Percentiles rank a stretch among this genome's conserved stretches.
Conservation (phyloP, 2,329 filamentous ascomycete species). For the Teratosphaeriaceae sp. region DNA sequence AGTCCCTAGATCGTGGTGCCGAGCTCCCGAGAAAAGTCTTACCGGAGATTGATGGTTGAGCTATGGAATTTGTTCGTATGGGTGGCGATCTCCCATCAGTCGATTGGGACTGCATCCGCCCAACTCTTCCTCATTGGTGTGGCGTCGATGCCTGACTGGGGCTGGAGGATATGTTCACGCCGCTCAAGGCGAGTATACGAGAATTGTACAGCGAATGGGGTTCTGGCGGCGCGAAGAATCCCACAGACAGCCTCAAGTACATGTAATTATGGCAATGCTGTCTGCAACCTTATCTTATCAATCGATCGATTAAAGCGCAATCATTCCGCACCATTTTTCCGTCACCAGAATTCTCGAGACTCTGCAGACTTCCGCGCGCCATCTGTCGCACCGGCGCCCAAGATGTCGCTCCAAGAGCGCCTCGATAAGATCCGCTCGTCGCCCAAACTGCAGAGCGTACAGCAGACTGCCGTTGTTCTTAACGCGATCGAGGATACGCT, state of each 20-base stretch:
- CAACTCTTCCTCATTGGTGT: too few relatives aligned
- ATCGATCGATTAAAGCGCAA: not conserved
- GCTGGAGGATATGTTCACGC: too few relatives aligned
- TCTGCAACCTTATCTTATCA: not conserved
- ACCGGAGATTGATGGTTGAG: too few relatives aligned
- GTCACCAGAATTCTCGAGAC: not conserved
- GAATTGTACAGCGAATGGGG: too few relatives aligned
- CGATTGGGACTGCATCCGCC: too few relatives aligned
- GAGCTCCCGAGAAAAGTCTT: too few relatives aligned
- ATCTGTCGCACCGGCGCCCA: not conserved
- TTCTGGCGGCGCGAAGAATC: too few relatives aligned
- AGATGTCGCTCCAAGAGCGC: constrained; percentile 69
- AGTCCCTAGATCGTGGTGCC: too few relatives aligned
- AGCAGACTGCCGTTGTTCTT: constrained; percentile 83
- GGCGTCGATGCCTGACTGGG: too few relatives aligned
- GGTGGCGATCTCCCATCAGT: too few relatives aligned
- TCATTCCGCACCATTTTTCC: not conserved
- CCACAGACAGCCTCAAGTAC: not conserved
- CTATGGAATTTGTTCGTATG: too few relatives aligned
- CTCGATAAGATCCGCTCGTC: constrained; percentile 90
- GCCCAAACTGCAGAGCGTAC: constrained; percentile 90
- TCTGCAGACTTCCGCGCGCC: not conserved
- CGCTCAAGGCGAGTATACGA: too few relatives aligned
- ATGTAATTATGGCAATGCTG: not conserved
- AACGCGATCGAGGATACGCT: constrained; percentile 90